These are phyloP conservation scores for Fusarium nygamai DNA, from an alignment of 2,329 filamentous ascomycete genomes.

Conservation along the genomic window DNA sequence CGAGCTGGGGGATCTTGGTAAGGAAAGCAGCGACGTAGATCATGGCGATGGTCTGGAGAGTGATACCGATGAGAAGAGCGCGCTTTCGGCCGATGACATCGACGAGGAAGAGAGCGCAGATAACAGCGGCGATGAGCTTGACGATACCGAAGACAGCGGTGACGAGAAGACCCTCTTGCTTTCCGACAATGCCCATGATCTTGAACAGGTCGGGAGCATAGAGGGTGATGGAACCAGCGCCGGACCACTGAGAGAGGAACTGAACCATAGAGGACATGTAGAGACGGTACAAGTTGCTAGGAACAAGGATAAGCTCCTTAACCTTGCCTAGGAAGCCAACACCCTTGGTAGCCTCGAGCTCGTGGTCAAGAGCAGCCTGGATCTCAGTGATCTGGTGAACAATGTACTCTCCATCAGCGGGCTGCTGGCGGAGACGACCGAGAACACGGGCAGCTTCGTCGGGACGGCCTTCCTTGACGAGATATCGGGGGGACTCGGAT, in stretches of 20 bases:
- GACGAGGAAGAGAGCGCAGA: slow-evolving; percentile 81
- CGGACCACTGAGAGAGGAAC: slow-evolving; percentile 78
- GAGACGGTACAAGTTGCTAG: slow-evolving; percentile 77
- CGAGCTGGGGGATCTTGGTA: slow-evolving; percentile 68
- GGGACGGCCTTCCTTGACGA: slow-evolving; percentile 70
- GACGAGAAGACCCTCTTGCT: slow-evolving; percentile 74
- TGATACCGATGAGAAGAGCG: slow-evolving; percentile 68
- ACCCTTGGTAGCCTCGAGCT: slow-evolving; percentile 76
- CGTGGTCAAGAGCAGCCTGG: slow-evolving; percentile 71
- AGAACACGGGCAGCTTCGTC: slow-evolving; percentile 68
- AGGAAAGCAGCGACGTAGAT: slow-evolving; percentile 71
- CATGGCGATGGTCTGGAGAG: slow-evolving; percentile 69
- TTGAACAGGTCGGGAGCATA: slow-evolving; percentile 80
- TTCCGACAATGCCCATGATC: slow-evolving; percentile 75
- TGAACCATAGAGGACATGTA: slow-evolving; percentile 76
- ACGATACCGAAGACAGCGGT: slow-evolving; percentile 81
- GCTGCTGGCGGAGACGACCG: slow-evolving; percentile 66
- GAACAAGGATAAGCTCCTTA: slow-evolving; percentile 74
- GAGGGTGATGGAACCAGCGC: slow-evolving; percentile 78
- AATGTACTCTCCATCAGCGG: slow-evolving; percentile 69
- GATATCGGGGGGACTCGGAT: slow-evolving; percentile 75
- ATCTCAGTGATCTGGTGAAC: slow-evolving; percentile 71
- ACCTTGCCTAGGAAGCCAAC: slow-evolving; percentile 71
- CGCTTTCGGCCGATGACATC: slow-evolving; percentile 82
- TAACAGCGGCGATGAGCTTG: slow-evolving; percentile 73